Evolutionary conservation across 345 rosid genomes (phyloP), one percentile per base, ranked within the genome.

Genomic region (Populus nigra): DNA sequence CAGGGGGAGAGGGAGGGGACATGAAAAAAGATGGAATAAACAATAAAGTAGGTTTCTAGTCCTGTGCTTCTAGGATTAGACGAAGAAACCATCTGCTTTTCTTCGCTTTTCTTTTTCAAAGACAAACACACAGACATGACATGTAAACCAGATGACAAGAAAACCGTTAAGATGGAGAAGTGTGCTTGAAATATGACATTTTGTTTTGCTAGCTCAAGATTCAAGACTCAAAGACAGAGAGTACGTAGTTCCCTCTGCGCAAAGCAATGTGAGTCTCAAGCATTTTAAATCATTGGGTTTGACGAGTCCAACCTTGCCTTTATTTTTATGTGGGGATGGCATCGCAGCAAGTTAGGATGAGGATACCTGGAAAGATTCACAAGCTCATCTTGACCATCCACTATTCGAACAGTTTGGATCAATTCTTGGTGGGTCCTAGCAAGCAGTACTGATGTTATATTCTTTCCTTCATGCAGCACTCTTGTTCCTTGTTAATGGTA

Each of bases 221-320:
- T 82, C 81, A 70, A 84, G 79, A 66, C 17, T 38, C 43, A 4
- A 36, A 79, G 74, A 61, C 68, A 72, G 9, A 57, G 67, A 22
- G 45, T 47, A 45, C 33, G 33, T 3, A 62, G 73, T 79, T 77
- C 76, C 80, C 73, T 84, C 84, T 76, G 79, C 55, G 31, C 75
- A 79, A 84, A 80, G 87, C 85, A 79, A 72, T 47, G 72, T 23
- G 77, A 68, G 82, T 75, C 62, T 68, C 66, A 72, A 75, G 77
- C 72, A 78, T 72, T 78, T 67, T 49, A 70, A 79, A 82, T 85
- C 79, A 83, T 83, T 85, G 84, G 84, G 75, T 85, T 85, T 83
- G 88, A 85, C 83, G 74, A 76, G 86, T 85, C 86, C 77, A 82
- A 85, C 83, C 72, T 59, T 15, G 45, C 77, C 79, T 82, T 85